phyloP scores from a whole-genome alignment of 768 basidiomycete genomes.

The Mycena venus region DNA sequence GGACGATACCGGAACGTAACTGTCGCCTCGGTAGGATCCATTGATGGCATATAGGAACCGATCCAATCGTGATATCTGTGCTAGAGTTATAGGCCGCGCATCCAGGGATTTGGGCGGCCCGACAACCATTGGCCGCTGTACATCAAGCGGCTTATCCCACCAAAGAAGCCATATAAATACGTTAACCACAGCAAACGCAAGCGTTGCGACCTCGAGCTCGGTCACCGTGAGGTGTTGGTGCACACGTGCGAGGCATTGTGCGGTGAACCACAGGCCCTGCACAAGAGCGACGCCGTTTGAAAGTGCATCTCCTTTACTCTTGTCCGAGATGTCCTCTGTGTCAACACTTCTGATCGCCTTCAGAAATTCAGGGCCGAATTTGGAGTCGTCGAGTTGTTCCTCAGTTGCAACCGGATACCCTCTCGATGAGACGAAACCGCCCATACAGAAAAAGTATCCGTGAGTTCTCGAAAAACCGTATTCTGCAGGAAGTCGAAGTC shows the following conservation, averaged over 20 bases:
- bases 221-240: slow-evolving; percentile 43
- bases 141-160: slow-evolving; percentile 56
- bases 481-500: not conserved
- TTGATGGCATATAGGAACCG: not conserved
- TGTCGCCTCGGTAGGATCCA: not conserved
- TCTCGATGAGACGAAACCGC: slow-evolving; percentile 38
- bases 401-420: slow-evolving; percentile 18
- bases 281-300: slow-evolving; percentile 49
- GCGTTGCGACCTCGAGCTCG: slow-evolving; percentile 51
- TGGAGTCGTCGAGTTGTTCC: slow-evolving; percentile 27
- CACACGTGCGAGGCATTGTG: slow-evolving; percentile 45
- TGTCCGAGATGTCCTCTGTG: slow-evolving; percentile 34
- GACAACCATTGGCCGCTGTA: slow-evolving; percentile 37
- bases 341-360: not conserved
- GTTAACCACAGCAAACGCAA: slow-evolving; percentile 49
- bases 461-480: slow-evolving; percentile 26
- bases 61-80: too few species aligned
- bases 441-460: slow-evolving; percentile 45
- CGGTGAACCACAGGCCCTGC: slow-evolving; percentile 52
- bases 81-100: too few species aligned
- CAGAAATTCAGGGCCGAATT: not conserved
- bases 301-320: slow-evolving; percentile 48
- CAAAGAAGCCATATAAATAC: slow-evolving; percentile 37
- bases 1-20: not conserved
- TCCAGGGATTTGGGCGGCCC: too few species aligned